phyloP scores from a whole-genome alignment of 169 alveolate genomes.

The Perkinsus chesapeaki region DNA sequence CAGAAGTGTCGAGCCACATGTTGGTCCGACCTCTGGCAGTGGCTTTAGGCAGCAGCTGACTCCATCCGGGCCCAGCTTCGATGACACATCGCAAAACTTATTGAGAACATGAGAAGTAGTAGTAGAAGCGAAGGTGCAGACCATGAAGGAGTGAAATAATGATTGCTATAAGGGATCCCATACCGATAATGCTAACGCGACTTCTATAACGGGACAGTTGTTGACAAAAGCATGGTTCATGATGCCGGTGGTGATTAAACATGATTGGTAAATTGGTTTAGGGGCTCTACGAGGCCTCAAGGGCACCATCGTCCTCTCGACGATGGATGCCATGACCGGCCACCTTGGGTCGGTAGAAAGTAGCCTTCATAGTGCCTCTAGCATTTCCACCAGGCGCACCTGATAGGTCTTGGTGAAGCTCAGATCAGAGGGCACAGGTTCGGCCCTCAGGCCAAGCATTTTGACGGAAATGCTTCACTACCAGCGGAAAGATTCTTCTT shows the following conservation, averaged over 20 bases:
- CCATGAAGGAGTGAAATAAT: not conserved
- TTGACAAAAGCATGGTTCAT: no score
- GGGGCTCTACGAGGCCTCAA: not conserved
- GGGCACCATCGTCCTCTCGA: not conserved
- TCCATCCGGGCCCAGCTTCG: no score
- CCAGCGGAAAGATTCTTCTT: not conserved
- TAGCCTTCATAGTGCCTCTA: not conserved
- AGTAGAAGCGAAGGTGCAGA: not conserved
- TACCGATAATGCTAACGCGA: not conserved
- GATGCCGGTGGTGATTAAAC: no score
- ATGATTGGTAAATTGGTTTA: not conserved
- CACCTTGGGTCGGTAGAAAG: not conserved
- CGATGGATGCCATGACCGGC: not conserved
- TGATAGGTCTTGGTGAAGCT: not conserved
- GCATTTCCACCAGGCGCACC: not conserved
- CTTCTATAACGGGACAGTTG: not conserved
- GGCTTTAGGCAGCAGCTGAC: not conserved
- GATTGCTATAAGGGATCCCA: not conserved
- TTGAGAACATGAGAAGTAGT: not conserved
- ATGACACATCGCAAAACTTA: not conserved
- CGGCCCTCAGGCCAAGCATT: no score
- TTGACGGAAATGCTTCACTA: no score
- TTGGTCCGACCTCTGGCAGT: not conserved
- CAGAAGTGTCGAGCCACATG: not conserved
- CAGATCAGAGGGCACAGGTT: no score